These are phyloP conservation scores for Kwoniella heveanensis DNA, from an alignment of 768 basidiomycete genomes.

Conservation along the genomic window DNA sequence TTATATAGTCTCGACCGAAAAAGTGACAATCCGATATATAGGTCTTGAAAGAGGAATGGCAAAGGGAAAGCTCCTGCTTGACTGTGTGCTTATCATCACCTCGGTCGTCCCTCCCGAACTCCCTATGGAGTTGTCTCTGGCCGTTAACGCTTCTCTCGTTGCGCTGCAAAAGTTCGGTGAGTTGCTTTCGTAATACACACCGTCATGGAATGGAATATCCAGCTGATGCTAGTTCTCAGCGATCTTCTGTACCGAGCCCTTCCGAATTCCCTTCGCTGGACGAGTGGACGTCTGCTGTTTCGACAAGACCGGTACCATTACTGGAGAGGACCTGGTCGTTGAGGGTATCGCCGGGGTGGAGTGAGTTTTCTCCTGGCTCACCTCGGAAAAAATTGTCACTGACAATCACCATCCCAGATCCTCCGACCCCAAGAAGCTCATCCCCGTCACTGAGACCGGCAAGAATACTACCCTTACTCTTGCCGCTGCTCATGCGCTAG, in stretches of 20 bases:
- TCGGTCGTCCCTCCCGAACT: constrained; percentile 97
- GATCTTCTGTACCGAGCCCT: constrained; percentile 98
- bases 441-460: constrained; percentile 74
- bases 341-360: constrained; percentile 90
- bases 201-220: too few species aligned
- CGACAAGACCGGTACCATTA: constrained; percentile 99
- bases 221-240: constrained; percentile 60
- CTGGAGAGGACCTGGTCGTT: constrained; percentile 88
- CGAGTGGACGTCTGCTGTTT: constrained; percentile 98
- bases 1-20: neutral
- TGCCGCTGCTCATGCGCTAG: constrained; percentile 92
- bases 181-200: too few species aligned
- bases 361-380: constrained; percentile 61
- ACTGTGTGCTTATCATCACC: constrained; percentile 94
- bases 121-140: constrained; percentile 95
- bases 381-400: neutral
- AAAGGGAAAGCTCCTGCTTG: constrained; percentile 90
- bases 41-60: constrained; percentile 89
- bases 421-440: constrained; percentile 66
- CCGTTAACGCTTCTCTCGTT: constrained; percentile 91
- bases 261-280: constrained; percentile 94
- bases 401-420: constrained; percentile 60
- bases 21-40: constrained; percentile 52
- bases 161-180: constrained; percentile 87
- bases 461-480: constrained; percentile 82